Evolutionary conservation across 495 filamentous ascomycete genomes (phyloP), one percentile per base, ranked within the genome.

Genomic region (Durotheca rogersii): DNA sequence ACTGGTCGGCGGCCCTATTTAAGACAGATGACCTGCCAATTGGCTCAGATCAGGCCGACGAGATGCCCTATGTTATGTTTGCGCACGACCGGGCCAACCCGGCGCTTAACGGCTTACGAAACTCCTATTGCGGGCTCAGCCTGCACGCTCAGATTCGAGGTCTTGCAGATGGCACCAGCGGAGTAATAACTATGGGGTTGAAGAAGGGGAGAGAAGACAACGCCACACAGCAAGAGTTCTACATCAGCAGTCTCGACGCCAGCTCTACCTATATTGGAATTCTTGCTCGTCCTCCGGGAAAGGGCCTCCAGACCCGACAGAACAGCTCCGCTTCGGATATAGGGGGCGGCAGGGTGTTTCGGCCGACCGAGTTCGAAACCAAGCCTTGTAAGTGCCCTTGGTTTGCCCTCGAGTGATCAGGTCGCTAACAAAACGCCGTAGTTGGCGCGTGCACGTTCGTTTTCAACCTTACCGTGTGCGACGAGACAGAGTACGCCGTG

Each of bases 401-500:
- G 2, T 47, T 17, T 30, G n/a, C 11, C 7, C 7, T 21, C 17
- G 20, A 15, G 4, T 16, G n/a, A 36, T n/a, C 17, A 17, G 16
- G 46, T 20, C 27, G 17, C 60, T 66, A 47, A 66, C 44, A 1
- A 27, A 27, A 33, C 3, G 32, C 21, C 7, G n/a, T 27, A 65
- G 60, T 58, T 36, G 62, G 62, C 27, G 56, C 60, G 65, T 99
- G 93, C 67, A 84, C 83, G 27, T 74, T 99, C 9, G 75, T 99
- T 27, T 87, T 81, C 68, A 82, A 92, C 61, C 81, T 99, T 12
- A 67, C 76, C 2, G 91, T 96, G 67, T 99, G 93, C 72, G 76
- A 79, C 41, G 81, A 93, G 49, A 80, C 92, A 36, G 88, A 90
- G 33, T 95, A 96, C 67, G 86, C 94, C 15, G 93, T 96, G 0